These are phyloP conservation scores for Trichosporon inkin DNA, from an alignment of 1,284 basidiomycete species.

Conservation along the genomic window DNA sequence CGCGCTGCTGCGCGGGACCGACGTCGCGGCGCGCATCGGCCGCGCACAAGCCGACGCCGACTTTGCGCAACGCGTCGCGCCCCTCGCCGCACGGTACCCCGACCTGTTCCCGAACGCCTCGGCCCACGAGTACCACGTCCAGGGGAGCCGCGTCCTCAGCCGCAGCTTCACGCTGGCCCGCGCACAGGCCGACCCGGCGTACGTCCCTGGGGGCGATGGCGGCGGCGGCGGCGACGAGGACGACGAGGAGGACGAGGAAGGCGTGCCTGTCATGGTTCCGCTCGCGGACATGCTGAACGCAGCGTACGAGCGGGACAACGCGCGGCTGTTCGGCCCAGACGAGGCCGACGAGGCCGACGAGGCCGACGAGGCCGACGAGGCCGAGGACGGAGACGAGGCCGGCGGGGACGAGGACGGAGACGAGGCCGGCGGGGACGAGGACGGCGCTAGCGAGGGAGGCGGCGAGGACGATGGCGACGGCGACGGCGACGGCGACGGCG, in stretches of 20 bases:
- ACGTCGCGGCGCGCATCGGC: constrained; percentile 85
- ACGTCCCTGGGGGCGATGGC: constrained; percentile 45
- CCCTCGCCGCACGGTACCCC: constrained; percentile 57
- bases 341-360: constrained; percentile 20
- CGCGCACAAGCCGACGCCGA: constrained; percentile 74
- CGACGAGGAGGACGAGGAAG: constrained; percentile 61
- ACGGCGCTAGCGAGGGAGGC: constrained; percentile 22
- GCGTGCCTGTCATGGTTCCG: constrained; percentile 87
- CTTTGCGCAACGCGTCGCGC: constrained; percentile 61
- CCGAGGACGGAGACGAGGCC: constrained; percentile 18
- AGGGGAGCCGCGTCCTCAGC: constrained; percentile 90
- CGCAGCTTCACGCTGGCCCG: constrained; percentile 53
- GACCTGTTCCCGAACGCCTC: constrained; percentile 71
- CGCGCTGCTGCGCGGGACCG: constrained; percentile 73
- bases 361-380: constrained; percentile 18
- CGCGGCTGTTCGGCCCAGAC: constrained; percentile 32
- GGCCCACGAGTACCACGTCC: constrained; percentile 74
- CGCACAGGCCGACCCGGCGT: constrained; percentile 12
- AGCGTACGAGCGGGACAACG: constrained; percentile 78
- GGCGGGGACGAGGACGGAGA: not conserved
- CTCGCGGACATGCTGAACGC: constrained; percentile 96
- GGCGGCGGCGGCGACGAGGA: constrained; percentile 53
- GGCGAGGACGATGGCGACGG: constrained; percentile 14
- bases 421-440: not conserved
- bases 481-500: constrained; percentile 22